These are phyloP conservation scores for Populus alba DNA, from an alignment of 345 rosid species.

Conservation along the genomic window DNA sequence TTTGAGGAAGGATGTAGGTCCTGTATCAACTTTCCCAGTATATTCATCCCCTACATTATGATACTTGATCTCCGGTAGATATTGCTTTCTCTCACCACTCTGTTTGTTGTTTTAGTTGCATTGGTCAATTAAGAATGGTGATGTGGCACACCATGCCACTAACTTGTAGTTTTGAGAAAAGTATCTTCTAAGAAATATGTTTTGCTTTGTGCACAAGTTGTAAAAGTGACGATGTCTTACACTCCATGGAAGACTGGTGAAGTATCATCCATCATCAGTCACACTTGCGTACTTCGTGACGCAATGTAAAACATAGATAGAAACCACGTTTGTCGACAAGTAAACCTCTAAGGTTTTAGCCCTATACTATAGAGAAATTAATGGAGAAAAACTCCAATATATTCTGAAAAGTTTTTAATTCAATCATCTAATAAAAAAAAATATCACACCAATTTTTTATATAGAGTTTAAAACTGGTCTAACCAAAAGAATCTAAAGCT, in stretches of 20 bases:
- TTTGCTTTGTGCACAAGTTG: not conserved
- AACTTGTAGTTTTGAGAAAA: not conserved
- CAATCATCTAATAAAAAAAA: no score
- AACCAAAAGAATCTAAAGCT: no score
- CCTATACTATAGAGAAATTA: no score
- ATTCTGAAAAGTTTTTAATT: no score
- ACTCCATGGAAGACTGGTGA: not conserved
- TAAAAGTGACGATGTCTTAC: not conserved
- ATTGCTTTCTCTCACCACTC: not conserved
- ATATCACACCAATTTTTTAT: no score
- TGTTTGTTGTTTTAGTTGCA: not conserved
- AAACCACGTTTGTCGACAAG: no score
- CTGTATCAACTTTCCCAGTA: not conserved
- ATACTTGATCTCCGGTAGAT: not conserved
- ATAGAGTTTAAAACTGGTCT: no score
- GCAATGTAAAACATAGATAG: no score
- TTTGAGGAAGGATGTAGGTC: not conserved
- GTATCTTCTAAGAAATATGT: not conserved
- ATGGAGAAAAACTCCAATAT: no score
- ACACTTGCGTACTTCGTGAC: no score
- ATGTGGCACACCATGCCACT: not conserved
- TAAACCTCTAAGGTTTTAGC: no score
- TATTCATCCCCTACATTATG: not conserved
- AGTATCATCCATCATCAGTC: not conserved
- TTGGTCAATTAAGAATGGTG: not conserved